phyloP scores from a whole-genome alignment of 2,329 filamentous ascomycete species.

The Fusarium sp. region DNA sequence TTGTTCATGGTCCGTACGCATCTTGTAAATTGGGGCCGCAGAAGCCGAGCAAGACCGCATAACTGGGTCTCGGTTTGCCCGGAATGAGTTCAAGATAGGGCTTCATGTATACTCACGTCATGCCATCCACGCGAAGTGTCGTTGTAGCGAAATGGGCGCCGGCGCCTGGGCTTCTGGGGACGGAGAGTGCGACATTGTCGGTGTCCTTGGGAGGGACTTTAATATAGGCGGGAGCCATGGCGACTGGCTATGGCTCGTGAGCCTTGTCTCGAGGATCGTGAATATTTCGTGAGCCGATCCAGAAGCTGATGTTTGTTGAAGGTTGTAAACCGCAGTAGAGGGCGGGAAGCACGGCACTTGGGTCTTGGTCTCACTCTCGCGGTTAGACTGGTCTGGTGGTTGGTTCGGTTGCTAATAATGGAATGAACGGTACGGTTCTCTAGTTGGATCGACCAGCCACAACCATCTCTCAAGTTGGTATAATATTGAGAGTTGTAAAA shows the following conservation, averaged over 20 bases:
- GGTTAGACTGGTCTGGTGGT: constrained; percentile 33
- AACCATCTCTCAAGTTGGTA: constrained; percentile 42
- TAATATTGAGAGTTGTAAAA: constrained; percentile 10
- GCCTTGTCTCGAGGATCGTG: constrained; percentile 33
- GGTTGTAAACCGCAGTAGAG: constrained; percentile 5
- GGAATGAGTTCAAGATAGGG: constrained; percentile 23
- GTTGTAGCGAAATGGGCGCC: constrained; percentile 83
- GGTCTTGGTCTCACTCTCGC: constrained; percentile 21
- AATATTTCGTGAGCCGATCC: constrained; percentile 51
- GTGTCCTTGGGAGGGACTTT: constrained; percentile 59
- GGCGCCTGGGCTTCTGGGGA: constrained; percentile 50
- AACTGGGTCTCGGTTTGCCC: constrained; percentile 32
- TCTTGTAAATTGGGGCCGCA: constrained; percentile 2
- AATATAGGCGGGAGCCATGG: constrained; percentile 66
- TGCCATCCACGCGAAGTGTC: constrained; percentile 90
- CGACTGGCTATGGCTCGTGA: constrained; percentile 29
- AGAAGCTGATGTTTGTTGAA: constrained; percentile 20
- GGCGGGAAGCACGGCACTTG: constrained; percentile 26
- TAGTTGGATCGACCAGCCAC: constrained; percentile 38
- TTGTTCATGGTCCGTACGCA: background rate
- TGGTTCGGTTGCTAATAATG: constrained; percentile 37
- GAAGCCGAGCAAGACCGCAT: constrained; percentile 8
- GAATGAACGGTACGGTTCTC: constrained; percentile 25
- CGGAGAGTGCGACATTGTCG: constrained; percentile 47
- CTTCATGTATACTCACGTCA: constrained; percentile 68